Evolutionary conservation across 139 green algal species (phyloP), one percentile per base, ranked within the genome.

Genomic region (Zygnema cylindricum): DNA sequence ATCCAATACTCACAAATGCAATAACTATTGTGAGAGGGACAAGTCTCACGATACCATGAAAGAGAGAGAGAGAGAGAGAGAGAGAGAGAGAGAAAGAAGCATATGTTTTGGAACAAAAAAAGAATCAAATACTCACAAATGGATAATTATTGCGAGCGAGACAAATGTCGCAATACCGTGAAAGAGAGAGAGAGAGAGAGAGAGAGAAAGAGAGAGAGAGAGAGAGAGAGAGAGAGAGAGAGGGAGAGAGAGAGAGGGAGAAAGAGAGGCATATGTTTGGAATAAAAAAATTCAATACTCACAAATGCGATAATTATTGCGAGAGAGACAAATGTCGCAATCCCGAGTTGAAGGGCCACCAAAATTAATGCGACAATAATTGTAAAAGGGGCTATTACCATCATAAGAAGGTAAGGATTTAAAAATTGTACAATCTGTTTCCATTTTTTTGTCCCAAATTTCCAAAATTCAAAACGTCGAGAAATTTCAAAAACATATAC

Each of bases 391-490:
- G 77, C 77, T 3, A 7, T 85, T 3, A 22, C 33, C 41, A 85
- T 49, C 77, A 85, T 85, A 23, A 55, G 35, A 22, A 85, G 38
- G 38, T 77, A 85, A 2, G 77, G 77, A 23, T 85, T 85, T 49
- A 85, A 32, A 23, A 85, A 85, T 23, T 77, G 54, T 22, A 85
- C 77, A 43, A 85, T 85, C 77, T 85, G 71, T 16, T 32, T 79
- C 36, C n/a, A n/a, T n/a, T n/a, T n/a, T n/a, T n/a, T n/a, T n/a
- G n/a, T n/a, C n/a, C n/a, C n/a, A n/a, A n/a, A n/a, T n/a, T n/a
- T n/a, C n/a, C n/a, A n/a, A n/a, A n/a, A n/a, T n/a, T n/a, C n/a
- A n/a, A n/a, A n/a, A n/a, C n/a, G n/a, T n/a, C n/a, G n/a, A n/a
- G n/a, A n/a, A n/a, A n/a, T n/a, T n/a, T n/a, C n/a, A n/a, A n/a